Evolutionary conservation across 192 early-diverging fungal species (phyloP).

Genomic region (Coemansia sp.): DNA sequence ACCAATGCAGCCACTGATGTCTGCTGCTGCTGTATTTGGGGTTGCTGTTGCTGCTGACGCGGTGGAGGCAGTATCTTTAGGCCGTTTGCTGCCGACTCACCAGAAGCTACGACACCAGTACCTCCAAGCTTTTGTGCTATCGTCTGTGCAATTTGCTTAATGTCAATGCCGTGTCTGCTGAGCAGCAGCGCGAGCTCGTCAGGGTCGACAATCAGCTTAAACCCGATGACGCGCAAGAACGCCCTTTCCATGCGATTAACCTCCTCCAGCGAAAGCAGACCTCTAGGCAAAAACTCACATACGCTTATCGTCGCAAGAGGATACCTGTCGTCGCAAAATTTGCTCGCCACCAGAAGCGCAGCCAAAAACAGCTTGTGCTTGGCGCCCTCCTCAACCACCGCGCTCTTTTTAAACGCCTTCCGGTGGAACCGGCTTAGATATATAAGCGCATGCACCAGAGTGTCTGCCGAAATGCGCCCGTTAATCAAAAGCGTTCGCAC

Average conservation of each 20-base stretch:
- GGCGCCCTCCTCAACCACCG: constrained; percentile 43
- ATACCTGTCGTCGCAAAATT: constrained; percentile 50
- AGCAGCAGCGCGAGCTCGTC: constrained; percentile 43
- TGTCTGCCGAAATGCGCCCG: constrained; percentile 45
- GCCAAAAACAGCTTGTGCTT: constrained; percentile 49
- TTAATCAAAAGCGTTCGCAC: constrained; percentile 45
- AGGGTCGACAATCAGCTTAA: constrained; percentile 47
- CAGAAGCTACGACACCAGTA: background rate
- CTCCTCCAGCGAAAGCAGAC: constrained; percentile 26
- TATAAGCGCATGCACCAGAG: constrained; percentile 46
- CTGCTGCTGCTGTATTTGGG: background rate
- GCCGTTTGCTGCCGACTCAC: too few relatives aligned
- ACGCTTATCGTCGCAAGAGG: constrained; percentile 36
- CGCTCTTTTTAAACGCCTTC: constrained; percentile 18
- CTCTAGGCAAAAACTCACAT: constrained; percentile 38
- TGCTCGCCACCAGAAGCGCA: constrained; percentile 46
- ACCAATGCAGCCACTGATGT: background rate
- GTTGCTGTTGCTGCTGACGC: background rate
- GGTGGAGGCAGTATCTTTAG: background rate
- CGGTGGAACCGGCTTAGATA: constrained; percentile 44
- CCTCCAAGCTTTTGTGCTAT: constrained; percentile 23
- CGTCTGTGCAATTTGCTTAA: constrained; percentile 27
- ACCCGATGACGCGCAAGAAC: constrained; percentile 39
- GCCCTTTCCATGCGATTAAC: constrained; percentile 48
- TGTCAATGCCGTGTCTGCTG: constrained; percentile 45